Conservation (phyloP, 768 basidiomycete species). For the Termitomyces sp. region DNA sequence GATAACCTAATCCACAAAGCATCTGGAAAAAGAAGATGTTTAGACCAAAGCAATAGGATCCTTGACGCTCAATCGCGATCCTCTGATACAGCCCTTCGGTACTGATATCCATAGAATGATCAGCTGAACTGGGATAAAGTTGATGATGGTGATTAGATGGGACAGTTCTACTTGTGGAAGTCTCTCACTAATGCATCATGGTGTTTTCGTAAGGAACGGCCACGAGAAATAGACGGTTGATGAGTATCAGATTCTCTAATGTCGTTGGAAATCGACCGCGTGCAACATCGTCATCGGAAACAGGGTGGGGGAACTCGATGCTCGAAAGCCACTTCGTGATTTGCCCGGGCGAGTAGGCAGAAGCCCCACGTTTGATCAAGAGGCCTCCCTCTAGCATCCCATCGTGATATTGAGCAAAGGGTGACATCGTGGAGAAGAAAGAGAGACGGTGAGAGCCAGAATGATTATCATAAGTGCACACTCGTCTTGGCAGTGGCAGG, state of each 20-base stretch:
- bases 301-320: slow-evolving; percentile 5
- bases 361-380: background rate
- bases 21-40: slow-evolving; percentile 10
- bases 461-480: no score
- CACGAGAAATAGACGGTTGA: slow-evolving; percentile 11
- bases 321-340: slow-evolving; percentile 5
- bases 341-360: slow-evolving; percentile 3
- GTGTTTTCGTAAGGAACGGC: slow-evolving; percentile 14
- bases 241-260: slow-evolving; percentile 8
- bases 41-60: slow-evolving; percentile 10
- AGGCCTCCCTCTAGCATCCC: slow-evolving; percentile 2
- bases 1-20: slow-evolving; percentile 13
- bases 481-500: no score
- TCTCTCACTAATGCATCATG: slow-evolving; percentile 14
- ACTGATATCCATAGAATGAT: slow-evolving; percentile 9
- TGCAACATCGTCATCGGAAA: slow-evolving; percentile 9
- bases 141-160: background rate
- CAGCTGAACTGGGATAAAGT: slow-evolving; percentile 6
- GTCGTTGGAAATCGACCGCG: slow-evolving; percentile 11
- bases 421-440: background rate
- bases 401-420: background rate
- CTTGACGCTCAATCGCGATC: slow-evolving; percentile 9
- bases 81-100: slow-evolving; percentile 5
- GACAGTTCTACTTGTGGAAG: background rate
- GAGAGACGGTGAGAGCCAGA: background rate